These are phyloP conservation scores for Echeveria elegans DNA, from an alignment of 164 flowering plant genomes.

Conservation along the genomic window DNA sequence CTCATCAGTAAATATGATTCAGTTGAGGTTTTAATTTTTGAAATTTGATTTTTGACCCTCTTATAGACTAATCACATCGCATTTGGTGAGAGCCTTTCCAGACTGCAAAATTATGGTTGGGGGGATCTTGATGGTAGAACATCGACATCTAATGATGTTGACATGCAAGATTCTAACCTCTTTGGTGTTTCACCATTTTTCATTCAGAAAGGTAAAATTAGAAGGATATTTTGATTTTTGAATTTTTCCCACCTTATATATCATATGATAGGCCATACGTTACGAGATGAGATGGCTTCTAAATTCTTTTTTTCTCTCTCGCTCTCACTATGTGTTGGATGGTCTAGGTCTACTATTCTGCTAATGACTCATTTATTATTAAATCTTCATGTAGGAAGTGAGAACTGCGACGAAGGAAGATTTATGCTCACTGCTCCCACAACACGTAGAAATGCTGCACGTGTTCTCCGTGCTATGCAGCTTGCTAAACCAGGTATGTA, in stretches of 20 bases:
- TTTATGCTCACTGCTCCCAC: conserved; percentile 87
- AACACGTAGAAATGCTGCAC: conserved; percentile 68
- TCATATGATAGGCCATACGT: not conserved
- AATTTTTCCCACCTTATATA: not conserved
- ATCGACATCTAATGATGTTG: conserved; percentile 12
- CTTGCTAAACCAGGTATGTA: conserved; percentile 76
- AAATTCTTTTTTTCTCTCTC: not conserved
- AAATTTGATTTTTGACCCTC: not conserved
- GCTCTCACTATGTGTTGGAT: not conserved
- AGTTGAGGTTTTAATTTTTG: not conserved
- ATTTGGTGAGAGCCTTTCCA: conserved; percentile 17
- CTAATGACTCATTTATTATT: not conserved
- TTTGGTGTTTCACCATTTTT: conserved; percentile 85
- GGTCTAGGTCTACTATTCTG: not conserved
- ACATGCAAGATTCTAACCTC: conserved; percentile 24
- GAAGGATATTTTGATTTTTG: not conserved
- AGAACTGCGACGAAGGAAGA: conserved; percentile 26
- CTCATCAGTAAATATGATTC: too few relatives aligned
- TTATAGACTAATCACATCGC: not conserved
- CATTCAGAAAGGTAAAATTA: conserved; percentile 50
- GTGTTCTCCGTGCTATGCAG: conserved; percentile 91
- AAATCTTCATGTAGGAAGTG: conserved; percentile 32
- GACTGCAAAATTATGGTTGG: conserved; percentile 71
- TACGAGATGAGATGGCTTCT: not conserved
- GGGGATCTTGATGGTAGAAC: conserved; percentile 22